Base-by-base conservation (phyloP, 192 early-diverging fungal genomes). In the Polychytrium aggregatum region DNA sequence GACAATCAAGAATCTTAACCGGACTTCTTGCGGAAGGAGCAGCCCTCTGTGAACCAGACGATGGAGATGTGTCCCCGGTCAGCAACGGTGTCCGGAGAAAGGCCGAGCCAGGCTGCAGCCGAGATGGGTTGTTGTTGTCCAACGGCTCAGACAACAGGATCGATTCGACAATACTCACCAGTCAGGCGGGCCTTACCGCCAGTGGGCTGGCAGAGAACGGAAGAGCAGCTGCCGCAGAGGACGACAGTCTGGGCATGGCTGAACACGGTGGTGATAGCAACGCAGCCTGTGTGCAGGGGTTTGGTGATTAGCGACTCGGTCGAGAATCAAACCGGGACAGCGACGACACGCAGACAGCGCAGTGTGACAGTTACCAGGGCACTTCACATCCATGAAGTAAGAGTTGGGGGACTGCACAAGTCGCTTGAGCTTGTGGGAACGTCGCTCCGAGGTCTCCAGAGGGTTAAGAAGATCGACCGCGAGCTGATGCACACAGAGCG, bases 341-440 rank as follows among this genome's bases (percentile, higher is more conserved):
- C 3, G 25, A 13, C 11, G 11, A 18, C 21, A 27, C 7, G 5
- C 16, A 34, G 7, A 37, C 4, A 25, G 11, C 21, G 21, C 16
- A 18, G 6, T n/a, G 14, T 27, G 31, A 17, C 38, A 41, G 59
- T 24, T 50, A 74, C 83, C 86, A 47, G 86, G 71, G 79, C 91
- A 94, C 75, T 93, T 94, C 52, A 97, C 91, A 59, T 97, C 93
- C 91, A 97, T 94, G 72, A 95, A 94, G 85, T 83, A 94, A 20
- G 93, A 94, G 85, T 97, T 86, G 37, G 91, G 89, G 70, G 78
- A 82, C 78, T 90, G 91, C 65, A 95, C 91, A 45, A 91, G 74
- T 70, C 91, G 82, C 82, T 95, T 95, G 55, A 95, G 84, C 78
- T 93, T 93, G 85, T 93, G 87, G 60, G 73, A 65, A 61, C 80